A percentile compares a stretch with the other conserved stretches of the same genome.
phyloP scores from a whole-genome alignment of 805 yeast species.

The Lipomyces kockii region DNA sequence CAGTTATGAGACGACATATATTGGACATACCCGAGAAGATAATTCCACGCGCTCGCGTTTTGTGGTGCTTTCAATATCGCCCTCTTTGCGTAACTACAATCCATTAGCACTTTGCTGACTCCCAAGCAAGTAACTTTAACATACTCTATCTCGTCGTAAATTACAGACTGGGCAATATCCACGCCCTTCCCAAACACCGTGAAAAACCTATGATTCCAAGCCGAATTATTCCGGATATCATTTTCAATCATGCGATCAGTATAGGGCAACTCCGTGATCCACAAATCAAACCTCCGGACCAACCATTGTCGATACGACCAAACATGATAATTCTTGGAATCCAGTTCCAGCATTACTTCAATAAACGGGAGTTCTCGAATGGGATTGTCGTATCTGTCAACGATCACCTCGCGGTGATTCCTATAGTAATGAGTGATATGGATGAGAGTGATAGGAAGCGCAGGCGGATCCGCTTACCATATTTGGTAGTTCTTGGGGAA shows the following conservation, averaged over 20 bases:
- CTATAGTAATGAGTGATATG: constrained; percentile 4
- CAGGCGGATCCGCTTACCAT: constrained; percentile 49
- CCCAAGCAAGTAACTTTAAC: constrained; percentile 42
- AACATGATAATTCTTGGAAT: constrained; percentile 91
- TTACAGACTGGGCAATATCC: constrained; percentile 27
- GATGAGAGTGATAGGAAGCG: too few relatives aligned
- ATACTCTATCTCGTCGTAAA: constrained; percentile 52
- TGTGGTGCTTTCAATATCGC: constrained; percentile 69
- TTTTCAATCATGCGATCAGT: constrained; percentile 53
- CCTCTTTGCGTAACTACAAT: constrained; percentile 44
- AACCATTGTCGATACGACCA: constrained; percentile 94
- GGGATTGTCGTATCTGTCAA: constrained; percentile 37
- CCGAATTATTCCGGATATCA: constrained; percentile 88
- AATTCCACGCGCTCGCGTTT: constrained; percentile 87
- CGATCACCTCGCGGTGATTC: constrained; percentile 73
- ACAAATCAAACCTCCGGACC: constrained; percentile 59
- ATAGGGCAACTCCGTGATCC: constrained; percentile 57
- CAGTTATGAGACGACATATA: neutral
- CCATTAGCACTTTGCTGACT: neutral
- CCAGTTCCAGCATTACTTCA: constrained; percentile 71
- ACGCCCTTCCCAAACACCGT: constrained; percentile 46
- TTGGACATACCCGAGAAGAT: constrained; percentile 56
- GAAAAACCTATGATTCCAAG: constrained; percentile 87
- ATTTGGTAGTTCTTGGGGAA: constrained; percentile 93
- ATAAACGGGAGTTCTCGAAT: constrained; percentile 69